Conservation (phyloP, 257 asterid species). For the Ophiorrhiza pumila region DNA sequence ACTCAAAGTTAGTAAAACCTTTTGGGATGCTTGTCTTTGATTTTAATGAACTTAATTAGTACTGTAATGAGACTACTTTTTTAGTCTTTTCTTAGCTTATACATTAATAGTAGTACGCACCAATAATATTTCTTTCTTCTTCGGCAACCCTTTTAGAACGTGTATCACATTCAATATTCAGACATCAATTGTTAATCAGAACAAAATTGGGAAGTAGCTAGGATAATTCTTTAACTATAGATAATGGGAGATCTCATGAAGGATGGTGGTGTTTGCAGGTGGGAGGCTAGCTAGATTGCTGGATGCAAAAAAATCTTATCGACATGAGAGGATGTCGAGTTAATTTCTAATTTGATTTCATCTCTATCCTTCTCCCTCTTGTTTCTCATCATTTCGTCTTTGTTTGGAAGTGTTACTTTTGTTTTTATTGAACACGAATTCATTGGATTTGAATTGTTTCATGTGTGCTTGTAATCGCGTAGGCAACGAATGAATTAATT, state of each 20-base stretch:
- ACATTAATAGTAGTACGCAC: not conserved
- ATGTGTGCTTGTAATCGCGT: slow-evolving; percentile 14
- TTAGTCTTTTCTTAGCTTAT: not conserved
- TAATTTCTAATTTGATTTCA: slow-evolving; percentile 1
- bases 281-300: slow-evolving; percentile 18
- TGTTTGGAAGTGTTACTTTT: slow-evolving; percentile 11
- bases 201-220: too few relatives aligned
- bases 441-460: slow-evolving; percentile 22
- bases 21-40: not conserved
- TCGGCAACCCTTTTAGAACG: too few relatives aligned
- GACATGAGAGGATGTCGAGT: slow-evolving; percentile 48
- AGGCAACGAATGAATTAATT: slow-evolving; percentile 9
- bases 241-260: not conserved
- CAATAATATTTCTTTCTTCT: too few relatives aligned
- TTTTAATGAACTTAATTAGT: too few relatives aligned
- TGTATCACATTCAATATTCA: not conserved
- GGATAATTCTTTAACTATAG: too few relatives aligned
- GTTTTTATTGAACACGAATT: slow-evolving; percentile 17
- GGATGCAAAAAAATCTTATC: slow-evolving; percentile 15
- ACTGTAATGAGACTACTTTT: too few relatives aligned
- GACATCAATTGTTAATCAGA: not conserved
- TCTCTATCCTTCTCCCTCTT: not conserved
- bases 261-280: slow-evolving; percentile 30
- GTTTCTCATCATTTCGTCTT: not conserved
- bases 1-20: not conserved